phyloP scores from a whole-genome alignment of 495 filamentous ascomycete species.

The Parmelia sp. region DNA sequence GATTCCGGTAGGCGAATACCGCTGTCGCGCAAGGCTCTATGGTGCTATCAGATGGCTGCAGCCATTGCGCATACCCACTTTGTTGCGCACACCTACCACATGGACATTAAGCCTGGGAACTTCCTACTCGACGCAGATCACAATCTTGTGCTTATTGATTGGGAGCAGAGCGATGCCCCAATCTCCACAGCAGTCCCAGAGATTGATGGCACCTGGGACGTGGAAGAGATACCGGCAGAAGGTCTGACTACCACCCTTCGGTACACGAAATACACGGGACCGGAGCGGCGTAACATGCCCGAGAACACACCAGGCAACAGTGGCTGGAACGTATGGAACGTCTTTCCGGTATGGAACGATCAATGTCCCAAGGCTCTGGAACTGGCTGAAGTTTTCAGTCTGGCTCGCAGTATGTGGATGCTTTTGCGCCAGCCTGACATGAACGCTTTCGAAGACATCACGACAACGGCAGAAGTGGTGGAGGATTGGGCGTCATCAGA shows the following conservation, averaged over 20 bases:
- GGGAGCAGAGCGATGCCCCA: conserved; percentile 26
- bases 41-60: conserved; percentile 23
- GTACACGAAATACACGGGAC: conserved; percentile 4
- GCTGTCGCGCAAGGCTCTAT: conserved; percentile 19
- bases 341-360: conserved; percentile 6
- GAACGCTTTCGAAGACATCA: conserved; percentile 10
- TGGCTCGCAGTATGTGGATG: conserved; percentile 26
- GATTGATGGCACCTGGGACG: conserved; percentile 26
- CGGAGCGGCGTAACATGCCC: conserved; percentile 7
- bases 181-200: conserved; percentile 23
- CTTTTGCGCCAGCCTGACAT: conserved; percentile 21
- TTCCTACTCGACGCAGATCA: conserved; percentile 26
- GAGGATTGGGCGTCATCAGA: conserved; percentile 13
- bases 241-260: conserved; percentile 2
- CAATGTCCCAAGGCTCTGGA: conserved; percentile 21
- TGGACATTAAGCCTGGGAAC: conserved; percentile 29
- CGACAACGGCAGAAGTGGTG: neutral
- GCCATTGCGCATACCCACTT: conserved; percentile 23
- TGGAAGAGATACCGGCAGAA: conserved; percentile 12
- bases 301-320: neutral
- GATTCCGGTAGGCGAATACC: conserved; percentile 9
- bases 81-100: conserved; percentile 23
- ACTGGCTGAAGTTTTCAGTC: conserved; percentile 25
- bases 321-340: conserved; percentile 6
- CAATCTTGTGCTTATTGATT: conserved; percentile 29